phyloP scores from a whole-genome alignment of 768 basidiomycete genomes.

The Suillus sp. region DNA sequence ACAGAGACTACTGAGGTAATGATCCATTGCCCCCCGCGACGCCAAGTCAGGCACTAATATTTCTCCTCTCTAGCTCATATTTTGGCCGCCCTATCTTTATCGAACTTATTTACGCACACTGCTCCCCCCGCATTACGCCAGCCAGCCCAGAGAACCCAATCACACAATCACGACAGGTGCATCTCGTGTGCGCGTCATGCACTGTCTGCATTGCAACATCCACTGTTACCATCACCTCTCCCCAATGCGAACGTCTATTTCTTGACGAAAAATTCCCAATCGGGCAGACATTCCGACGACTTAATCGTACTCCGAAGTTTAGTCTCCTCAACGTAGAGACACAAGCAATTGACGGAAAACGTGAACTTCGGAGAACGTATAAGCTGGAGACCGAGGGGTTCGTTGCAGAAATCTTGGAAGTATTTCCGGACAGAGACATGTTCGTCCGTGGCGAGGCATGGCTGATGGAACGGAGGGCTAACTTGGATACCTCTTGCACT shows the following conservation, averaged over 20 bases:
- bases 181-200: constrained; percentile 57
- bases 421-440: constrained; percentile 70
- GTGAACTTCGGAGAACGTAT: constrained; percentile 46
- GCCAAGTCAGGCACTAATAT: background rate
- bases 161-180: constrained; percentile 64
- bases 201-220: constrained; percentile 67
- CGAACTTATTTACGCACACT: constrained; percentile 56
- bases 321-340: constrained; percentile 56
- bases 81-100: constrained; percentile 64
- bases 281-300: constrained; percentile 65
- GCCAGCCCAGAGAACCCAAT: constrained; percentile 54
- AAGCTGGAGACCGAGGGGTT: constrained; percentile 57
- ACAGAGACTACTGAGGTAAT: constrained; percentile 66
- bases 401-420: constrained; percentile 67
- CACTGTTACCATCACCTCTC: constrained; percentile 59
- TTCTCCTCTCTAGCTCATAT: constrained; percentile 50
- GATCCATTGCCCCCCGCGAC: constrained; percentile 1
- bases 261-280: constrained; percentile 68
- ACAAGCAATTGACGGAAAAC: constrained; percentile 19
- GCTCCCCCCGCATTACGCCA: constrained; percentile 33
- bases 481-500: constrained; percentile 16
- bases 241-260: constrained; percentile 59
- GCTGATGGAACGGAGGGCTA: constrained; percentile 37
- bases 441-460: constrained; percentile 57
- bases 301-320: constrained; percentile 57